phyloP scores from a whole-genome alignment of 169 alveolate genomes.

The Cardiosporidium cionae region DNA sequence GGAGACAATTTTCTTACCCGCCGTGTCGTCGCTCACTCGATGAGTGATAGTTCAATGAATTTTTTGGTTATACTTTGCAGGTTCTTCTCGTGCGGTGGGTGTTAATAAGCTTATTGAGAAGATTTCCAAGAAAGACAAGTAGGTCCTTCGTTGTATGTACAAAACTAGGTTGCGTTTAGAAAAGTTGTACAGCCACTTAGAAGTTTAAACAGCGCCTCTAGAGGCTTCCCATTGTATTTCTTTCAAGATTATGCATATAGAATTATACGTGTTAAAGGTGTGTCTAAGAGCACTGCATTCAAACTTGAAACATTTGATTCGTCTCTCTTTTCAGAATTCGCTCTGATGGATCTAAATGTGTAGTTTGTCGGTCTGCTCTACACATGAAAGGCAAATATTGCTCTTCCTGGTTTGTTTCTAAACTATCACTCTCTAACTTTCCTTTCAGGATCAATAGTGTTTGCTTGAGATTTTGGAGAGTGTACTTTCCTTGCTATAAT shows the following conservation, averaged over 20 bases:
- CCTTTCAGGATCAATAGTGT: background rate
- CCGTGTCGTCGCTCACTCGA: too few relatives aligned
- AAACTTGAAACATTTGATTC: background rate
- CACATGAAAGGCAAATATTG: constrained; percentile 35
- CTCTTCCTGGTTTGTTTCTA: constrained; percentile 24
- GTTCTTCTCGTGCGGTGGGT: constrained; percentile 27
- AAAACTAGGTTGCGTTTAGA: background rate
- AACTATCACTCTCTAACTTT: background rate
- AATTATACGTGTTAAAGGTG: background rate
- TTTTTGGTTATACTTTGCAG: too few relatives aligned
- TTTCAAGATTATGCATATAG: background rate
- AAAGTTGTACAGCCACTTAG: background rate
- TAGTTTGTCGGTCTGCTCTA: constrained; percentile 20
- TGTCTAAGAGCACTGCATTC: background rate
- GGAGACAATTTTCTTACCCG: too few relatives aligned
- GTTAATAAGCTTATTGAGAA: constrained; percentile 32
- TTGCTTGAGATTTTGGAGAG: background rate
- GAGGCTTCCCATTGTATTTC: background rate
- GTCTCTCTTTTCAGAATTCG: constrained; percentile 5
- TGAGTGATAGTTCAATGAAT: too few relatives aligned
- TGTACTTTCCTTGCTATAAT: background rate
- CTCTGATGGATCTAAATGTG: constrained; percentile 28
- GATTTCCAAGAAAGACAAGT: constrained; percentile 18
- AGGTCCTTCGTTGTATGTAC: background rate
- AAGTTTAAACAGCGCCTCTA: background rate